Base-by-base conservation (phyloP, 306 rosid species). In the Vachellia pachyceras region DNA sequence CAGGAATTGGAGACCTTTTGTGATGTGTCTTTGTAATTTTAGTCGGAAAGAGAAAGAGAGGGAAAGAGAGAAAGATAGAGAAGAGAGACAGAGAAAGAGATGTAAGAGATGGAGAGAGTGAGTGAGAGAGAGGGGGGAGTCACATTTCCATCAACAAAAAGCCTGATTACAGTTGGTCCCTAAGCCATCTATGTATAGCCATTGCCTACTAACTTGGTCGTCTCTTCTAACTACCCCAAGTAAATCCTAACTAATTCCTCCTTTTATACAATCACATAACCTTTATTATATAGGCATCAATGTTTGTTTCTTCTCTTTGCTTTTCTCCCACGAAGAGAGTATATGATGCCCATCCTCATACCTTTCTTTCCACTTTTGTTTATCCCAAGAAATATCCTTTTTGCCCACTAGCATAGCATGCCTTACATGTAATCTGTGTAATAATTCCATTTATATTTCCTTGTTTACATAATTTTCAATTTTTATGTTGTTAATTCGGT, bases 401-500 rank as follows among this genome's bases (percentile, higher is more conserved):
- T 54, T 54, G 25, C 7, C 58, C 74, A 36, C 39, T 33, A 6
- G 45, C 5, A 29, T 5, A 61, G n/a, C 10, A 58, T 23, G 29
- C 77, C 3, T 9, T 54, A 18, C n/a, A 54, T 20, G n/a, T 54
- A n/a, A 12, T 54, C 22, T 10, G 3, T 18, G 49, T n/a, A 10
- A 54, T 36, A 35, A 37, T 36, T 46, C 47, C 36, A 67, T 78
- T 66, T 36, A 22, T 75, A 29, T 25, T 41, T 45, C 65, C 45
- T 5, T 65, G 8, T 55, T 64, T 33, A 35, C 6, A 55, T 72
- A 76, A 61, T 78, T 12, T 72, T 75, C 23, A 66, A 39, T 66
- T 79, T 75, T 54, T 60, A 42, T 72, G 68, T 39, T 3, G 75
- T 79, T 74, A 75, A 69, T 80, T 76, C 79, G 70, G 40, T 67